Evolutionary conservation across 306 rosid species (phyloP).

Genomic region (Cucumis hystrix): DNA sequence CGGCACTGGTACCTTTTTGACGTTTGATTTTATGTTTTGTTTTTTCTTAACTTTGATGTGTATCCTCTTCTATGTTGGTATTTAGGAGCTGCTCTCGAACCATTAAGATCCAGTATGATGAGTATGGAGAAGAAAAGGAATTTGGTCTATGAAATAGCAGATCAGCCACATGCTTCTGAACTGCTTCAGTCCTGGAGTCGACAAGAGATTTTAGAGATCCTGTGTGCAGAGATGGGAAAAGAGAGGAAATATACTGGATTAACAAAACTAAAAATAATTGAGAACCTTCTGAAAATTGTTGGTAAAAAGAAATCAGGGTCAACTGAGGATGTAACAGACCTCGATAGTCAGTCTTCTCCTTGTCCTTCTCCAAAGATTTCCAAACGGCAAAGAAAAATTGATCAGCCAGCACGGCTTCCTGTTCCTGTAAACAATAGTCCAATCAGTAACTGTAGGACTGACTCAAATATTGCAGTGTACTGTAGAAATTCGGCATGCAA

Average conservation of each 20-base stretch:
- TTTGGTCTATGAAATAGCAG: constrained; percentile 71
- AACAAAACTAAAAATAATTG: constrained; percentile 88
- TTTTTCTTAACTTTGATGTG: constrained; percentile 8
- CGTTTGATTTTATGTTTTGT: background rate
- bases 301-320: constrained; percentile 71
- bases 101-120: constrained; percentile 45
- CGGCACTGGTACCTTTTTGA: background rate
- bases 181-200: constrained; percentile 91
- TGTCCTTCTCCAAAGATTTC: constrained; percentile 45
- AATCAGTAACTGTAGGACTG: constrained; percentile 23
- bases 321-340: constrained; percentile 23
- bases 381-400: constrained; percentile 87
- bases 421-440: constrained; percentile 28
- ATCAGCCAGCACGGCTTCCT: constrained; percentile 55
- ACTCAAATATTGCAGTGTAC: constrained; percentile 23
- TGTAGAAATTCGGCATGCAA: constrained; percentile 94
- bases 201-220: constrained; percentile 80
- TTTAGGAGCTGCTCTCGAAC: constrained; percentile 45
- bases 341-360: constrained; percentile 38
- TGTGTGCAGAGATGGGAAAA: constrained; percentile 98
- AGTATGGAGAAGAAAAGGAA: constrained; percentile 83
- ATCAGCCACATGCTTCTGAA: constrained; percentile 75
- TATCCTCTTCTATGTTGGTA: constrained; percentile 12
- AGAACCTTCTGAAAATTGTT: constrained; percentile 83
- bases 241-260: constrained; percentile 96